These are phyloP conservation scores for Metschnikowia peoriensis DNA, from an alignment of 805 yeast species.

Conservation along the genomic window DNA sequence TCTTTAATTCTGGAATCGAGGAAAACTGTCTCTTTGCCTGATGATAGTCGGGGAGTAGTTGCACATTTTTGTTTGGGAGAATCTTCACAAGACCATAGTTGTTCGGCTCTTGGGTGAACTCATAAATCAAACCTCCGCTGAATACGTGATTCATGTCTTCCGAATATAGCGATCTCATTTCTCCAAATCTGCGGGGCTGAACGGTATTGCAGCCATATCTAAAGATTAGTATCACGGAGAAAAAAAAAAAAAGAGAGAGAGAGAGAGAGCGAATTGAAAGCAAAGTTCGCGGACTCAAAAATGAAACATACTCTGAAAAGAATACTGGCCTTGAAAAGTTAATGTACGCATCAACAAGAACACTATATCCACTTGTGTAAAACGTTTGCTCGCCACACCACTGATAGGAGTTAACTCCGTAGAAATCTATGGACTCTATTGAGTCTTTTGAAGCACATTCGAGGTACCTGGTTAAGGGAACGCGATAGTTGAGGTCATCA, in stretches of 20 bases:
- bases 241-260: not conserved
- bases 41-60: conserved; percentile 48
- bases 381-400: conserved; percentile 90
- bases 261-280: too few species aligned
- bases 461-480: conserved; percentile 73
- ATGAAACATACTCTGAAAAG: conserved; percentile 66
- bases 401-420: conserved; percentile 79
- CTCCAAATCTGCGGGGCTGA: conserved; percentile 75
- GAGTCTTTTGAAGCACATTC: conserved; percentile 63
- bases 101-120: conserved; percentile 74
- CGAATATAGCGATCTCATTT: conserved; percentile 67
- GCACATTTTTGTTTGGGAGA: conserved; percentile 40
- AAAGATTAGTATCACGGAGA: conserved; percentile 14
- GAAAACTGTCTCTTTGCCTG: conserved; percentile 49
- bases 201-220: conserved; percentile 79
- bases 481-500: conserved; percentile 78
- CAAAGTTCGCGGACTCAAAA: not conserved
- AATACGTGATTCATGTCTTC: conserved; percentile 70
- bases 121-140: conserved; percentile 84
- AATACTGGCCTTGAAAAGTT: conserved; percentile 75
- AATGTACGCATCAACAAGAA: conserved; percentile 68
- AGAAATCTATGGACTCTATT: conserved; percentile 66
- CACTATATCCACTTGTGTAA: conserved; percentile 64
- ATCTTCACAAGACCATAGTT: conserved; percentile 71
- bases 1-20: conserved; percentile 29